These are phyloP conservation scores for Pezicula carpinea DNA, from an alignment of 2,329 filamentous ascomycete species.

Conservation along the genomic window DNA sequence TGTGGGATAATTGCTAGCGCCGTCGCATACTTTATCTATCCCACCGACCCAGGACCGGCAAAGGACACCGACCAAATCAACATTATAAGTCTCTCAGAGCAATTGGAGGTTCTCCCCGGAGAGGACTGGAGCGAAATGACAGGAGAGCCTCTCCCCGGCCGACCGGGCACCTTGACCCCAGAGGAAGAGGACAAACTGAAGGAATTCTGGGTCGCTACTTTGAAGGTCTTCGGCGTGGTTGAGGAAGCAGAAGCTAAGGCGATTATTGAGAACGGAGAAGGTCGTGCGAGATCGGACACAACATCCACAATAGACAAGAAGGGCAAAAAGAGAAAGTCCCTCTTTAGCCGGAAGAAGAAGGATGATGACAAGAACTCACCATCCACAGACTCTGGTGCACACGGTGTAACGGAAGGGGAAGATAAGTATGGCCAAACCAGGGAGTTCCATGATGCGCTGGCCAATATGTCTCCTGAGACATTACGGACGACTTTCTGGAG, in stretches of 20 bases:
- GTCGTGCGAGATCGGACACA: conserved; percentile 17
- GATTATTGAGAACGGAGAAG: conserved; percentile 14
- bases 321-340: conserved; percentile 67
- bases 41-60: background rate
- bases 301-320: conserved; percentile 40
- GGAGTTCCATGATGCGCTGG: conserved; percentile 77
- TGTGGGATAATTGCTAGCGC: background rate
- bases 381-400: conserved; percentile 20
- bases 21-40: background rate
- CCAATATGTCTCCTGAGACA: conserved; percentile 70
- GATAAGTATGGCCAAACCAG: conserved; percentile 94
- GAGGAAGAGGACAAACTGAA: conserved; percentile 87
- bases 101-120: too few species aligned
- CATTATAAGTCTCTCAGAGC: too few species aligned
- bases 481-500: conserved; percentile 81
- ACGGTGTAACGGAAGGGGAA: conserved; percentile 45
- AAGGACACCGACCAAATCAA: too few species aligned
- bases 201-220: conserved; percentile 75
- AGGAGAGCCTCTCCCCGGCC: conserved; percentile 54
- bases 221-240: conserved; percentile 69
- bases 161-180: conserved; percentile 79
- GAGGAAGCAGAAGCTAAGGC: conserved; percentile 31
- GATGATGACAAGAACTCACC: conserved; percentile 43
- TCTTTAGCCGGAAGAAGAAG: conserved; percentile 63
- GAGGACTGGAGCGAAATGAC: conserved; percentile 32